Conservation (phyloP, 768 basidiomycete genomes). For the Boletus patriciae region DNA sequence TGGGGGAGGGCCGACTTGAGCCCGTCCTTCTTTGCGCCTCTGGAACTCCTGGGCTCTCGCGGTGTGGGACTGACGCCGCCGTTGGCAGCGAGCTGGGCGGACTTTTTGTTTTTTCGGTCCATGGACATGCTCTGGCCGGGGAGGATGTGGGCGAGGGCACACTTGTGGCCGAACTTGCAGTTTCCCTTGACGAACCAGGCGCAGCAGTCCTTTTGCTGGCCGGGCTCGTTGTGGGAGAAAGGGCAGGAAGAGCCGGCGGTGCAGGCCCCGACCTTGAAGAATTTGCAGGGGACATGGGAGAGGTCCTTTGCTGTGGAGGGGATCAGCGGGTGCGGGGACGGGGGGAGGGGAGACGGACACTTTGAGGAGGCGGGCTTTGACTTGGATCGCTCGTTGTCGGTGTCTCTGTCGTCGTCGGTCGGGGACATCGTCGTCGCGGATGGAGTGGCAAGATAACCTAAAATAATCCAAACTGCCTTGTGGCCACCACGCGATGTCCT, state of each 20-base stretch:
- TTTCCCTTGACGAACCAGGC: constrained; percentile 95
- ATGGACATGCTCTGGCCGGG: constrained; percentile 94
- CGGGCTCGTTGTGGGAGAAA: constrained; percentile 90
- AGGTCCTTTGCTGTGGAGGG: constrained; percentile 71
- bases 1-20: constrained; percentile 24
- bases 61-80: constrained; percentile 36
- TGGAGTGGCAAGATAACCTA: not conserved
- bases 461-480: no score
- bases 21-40: constrained; percentile 39
- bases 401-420: constrained; percentile 28
- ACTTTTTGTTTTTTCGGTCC: constrained; percentile 98
- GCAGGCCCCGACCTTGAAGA: constrained; percentile 92
- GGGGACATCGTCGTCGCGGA: constrained; percentile 12
- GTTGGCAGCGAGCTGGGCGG: constrained; percentile 68
- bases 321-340: not conserved
- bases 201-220: constrained; percentile 77
- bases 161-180: constrained; percentile 77
- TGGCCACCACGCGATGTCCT: no score
- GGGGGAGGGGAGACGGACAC: constrained; percentile 15
- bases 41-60: constrained; percentile 34
- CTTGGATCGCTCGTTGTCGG: constrained; percentile 25
- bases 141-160: constrained; percentile 90
- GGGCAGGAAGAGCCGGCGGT: constrained; percentile 93
- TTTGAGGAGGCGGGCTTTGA: constrained; percentile 35
- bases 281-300: constrained; percentile 96